A percentile compares a stretch with the other conserved stretches of the same genome.
phyloP scores from a whole-genome alignment of 2,329 filamentous ascomycete genomes.

The Alternaria metachromatica region DNA sequence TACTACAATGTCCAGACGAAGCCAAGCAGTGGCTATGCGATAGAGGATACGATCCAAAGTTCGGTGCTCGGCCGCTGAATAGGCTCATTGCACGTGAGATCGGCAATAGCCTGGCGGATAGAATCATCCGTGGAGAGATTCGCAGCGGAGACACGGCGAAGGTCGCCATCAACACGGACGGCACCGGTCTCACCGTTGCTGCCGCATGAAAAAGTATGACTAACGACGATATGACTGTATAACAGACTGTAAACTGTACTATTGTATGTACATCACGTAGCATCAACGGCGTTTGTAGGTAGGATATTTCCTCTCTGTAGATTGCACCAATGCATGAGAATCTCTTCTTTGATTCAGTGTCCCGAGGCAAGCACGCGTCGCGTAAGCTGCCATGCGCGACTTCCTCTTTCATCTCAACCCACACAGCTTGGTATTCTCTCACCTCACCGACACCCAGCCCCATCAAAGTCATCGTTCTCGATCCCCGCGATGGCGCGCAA shows the following conservation, averaged over 20 bases:
- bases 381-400: slow-evolving; percentile 9
- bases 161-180: slow-evolving; percentile 69
- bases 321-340: slow-evolving; percentile 11
- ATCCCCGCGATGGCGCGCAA: slow-evolving; percentile 20
- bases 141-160: slow-evolving; percentile 75
- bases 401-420: slow-evolving; percentile 19
- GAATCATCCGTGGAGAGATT: slow-evolving; percentile 86
- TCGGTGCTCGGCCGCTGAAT: slow-evolving; percentile 89
- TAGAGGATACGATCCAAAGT: slow-evolving; percentile 87
- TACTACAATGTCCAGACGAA: slow-evolving; percentile 70
- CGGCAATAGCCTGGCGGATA: slow-evolving; percentile 85
- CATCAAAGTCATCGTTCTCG: background rate
- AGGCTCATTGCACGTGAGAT: slow-evolving; percentile 89
- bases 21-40: slow-evolving; percentile 89
- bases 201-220: slow-evolving; percentile 15
- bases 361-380: slow-evolving; percentile 23
- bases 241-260: slow-evolving; percentile 8
- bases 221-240: slow-evolving; percentile 35
- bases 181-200: slow-evolving; percentile 34
- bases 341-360: slow-evolving; percentile 5
- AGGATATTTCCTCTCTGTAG: slow-evolving; percentile 8
- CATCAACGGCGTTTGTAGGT: slow-evolving; percentile 14
- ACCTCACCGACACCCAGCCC: background rate
- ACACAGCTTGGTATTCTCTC: background rate
- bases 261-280: slow-evolving; percentile 22